Base-by-base conservation (phyloP, 176 grass and related monocot species). In the Pharus latifolius region DNA sequence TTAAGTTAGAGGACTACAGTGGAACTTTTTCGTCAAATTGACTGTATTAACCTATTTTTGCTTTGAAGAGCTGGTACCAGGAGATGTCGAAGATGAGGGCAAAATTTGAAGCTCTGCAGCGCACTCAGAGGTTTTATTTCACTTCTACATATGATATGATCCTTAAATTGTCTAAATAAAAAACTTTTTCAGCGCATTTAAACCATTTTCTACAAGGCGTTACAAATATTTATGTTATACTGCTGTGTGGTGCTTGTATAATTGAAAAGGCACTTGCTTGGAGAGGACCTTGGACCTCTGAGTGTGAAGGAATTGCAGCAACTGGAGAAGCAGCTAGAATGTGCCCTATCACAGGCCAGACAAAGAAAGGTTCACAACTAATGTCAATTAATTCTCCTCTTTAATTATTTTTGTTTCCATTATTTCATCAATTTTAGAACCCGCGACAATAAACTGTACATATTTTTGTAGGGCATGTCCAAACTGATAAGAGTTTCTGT, bases 31-130 rank as follows among this genome's bases (percentile, higher is more conserved):
- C n/a, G n/a, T n/a, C n/a, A n/a, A n/a, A n/a, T n/a, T n/a, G n/a
- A n/a, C n/a, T n/a, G n/a, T n/a, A n/a, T n/a, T n/a, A n/a, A n/a
- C n/a, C n/a, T n/a, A 22, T 60, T 55, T 49, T 16, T 62, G 42
- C 49, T 50, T 15, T 82, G 51, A 61, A 99, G 95, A 86, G 65
- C 69, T 99, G 87, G 84, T 91, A 91, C 47, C 84, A 88, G 37
- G 95, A 99, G 69, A 94, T 99, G 95, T 83, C 90, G n/a, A 99
- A 88, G 61, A 84, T 94, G 48, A 99, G 84, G 76, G 84, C 79
- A 20, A 99, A 91, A 82, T 94, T 88, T 1, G 90, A 99, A 50
- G 71, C 78, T 70, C 78, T 99, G 52, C 95, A 94, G 63, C 84
- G 95, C 49, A 87, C 87, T 55, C 90, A 99, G 70, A 99, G 90